Evolutionary conservation across 306 rosid species (phyloP).

Genomic region (Castanea mollissima): DNA sequence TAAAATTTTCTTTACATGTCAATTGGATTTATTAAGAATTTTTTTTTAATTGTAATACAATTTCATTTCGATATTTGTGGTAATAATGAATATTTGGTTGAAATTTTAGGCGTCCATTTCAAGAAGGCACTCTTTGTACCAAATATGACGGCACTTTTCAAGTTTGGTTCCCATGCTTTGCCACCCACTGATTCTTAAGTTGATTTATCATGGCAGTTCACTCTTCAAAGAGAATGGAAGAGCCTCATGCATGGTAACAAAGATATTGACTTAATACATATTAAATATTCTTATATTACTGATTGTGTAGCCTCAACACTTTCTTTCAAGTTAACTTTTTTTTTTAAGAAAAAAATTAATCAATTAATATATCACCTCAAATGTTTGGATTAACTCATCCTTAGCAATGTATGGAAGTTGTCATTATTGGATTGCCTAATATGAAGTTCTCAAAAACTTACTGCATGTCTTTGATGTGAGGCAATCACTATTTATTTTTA

Average conservation of each 20-base stretch:
- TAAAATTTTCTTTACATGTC: background rate
- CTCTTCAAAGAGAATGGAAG: constrained; percentile 81
- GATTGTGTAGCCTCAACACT: background rate
- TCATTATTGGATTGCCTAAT: background rate
- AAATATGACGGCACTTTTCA: constrained; percentile 63
- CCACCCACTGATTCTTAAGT: constrained; percentile 47
- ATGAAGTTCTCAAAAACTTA: background rate
- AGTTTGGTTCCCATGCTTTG: constrained; percentile 75
- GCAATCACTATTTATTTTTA: background rate
- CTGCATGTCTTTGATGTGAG: background rate
- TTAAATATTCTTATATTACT: background rate
- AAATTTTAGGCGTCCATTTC: constrained; percentile 69
- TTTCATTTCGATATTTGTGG: background rate
- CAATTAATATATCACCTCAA: background rate
- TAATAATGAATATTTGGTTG: constrained; percentile 9
- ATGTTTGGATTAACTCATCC: background rate
- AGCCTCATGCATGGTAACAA: constrained; percentile 59
- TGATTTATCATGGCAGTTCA: constrained; percentile 90
- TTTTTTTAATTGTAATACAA: constrained; percentile 4
- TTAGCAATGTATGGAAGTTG: background rate
- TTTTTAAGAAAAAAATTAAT: background rate
- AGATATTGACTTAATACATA: constrained; percentile 40
- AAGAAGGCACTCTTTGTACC: constrained; percentile 91
- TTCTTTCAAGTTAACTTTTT: background rate
- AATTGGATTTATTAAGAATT: background rate